Base-by-base conservation (phyloP, 139 green algal genomes). In the Tetraselmis chui region DNA sequence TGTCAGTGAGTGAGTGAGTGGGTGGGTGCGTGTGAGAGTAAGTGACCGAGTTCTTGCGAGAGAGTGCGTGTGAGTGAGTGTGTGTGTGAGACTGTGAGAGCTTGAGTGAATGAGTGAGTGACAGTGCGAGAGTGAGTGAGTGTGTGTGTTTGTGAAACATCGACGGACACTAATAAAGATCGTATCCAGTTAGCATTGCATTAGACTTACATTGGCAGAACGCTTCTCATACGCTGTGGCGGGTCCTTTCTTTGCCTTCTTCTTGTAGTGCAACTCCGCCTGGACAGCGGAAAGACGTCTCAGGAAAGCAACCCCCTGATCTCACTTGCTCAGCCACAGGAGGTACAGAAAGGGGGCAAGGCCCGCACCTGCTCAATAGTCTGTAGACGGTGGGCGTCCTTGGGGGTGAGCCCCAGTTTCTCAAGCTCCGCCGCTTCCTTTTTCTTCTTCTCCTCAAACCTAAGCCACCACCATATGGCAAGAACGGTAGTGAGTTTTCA, bases 191-290 rank as follows among this genome's bases (percentile, higher is more conserved):
- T n/a, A n/a, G n/a, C n/a, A n/a, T n/a, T n/a, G n/a, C n/a, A n/a
- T n/a, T n/a, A n/a, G n/a, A n/a, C n/a, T n/a, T 28, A 96, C 89
- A 11, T 91, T 84, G 5, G 89, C 90, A 0, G 92, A 89, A 22
- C 95, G 90, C 87, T 95, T 95, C 76, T 97, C 86, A 85, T 98
- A 98, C 0, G 93, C 87, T 0, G 90, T 88, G 90, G 83, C 2
- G 87, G 88, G 29, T 80, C n/a, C 80, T 91, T n/a, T 93, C 85
- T 92, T 93, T 18, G 94, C 84, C 82, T 89, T 91, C 90, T 98
- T 98, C 83, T 97, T 83, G 79, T 93, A 76, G 23, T 32, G 76
- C 28, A 81, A 28, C 78, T 86, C 86, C 0, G 89, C 89, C 23
- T 86, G n/a, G 85, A 98, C 94, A 0, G 91, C 92, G 0, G 45